phyloP scores from a whole-genome alignment of 1,284 basidiomycete species.

The Hemileia vastatrix region DNA sequence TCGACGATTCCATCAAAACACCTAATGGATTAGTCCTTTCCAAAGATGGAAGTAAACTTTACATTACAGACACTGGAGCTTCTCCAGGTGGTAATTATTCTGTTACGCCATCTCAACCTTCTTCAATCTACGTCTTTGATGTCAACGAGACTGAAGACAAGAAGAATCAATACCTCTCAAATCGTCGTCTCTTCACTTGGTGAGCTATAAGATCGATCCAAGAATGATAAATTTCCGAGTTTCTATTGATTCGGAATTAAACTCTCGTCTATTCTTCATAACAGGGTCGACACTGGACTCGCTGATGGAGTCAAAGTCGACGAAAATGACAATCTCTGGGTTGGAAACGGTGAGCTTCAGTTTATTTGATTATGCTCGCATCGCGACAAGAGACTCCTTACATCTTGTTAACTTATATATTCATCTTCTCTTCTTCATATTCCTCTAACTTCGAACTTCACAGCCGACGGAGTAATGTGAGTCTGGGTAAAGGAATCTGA shows the following conservation, averaged over 20 bases:
- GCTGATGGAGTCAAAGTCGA: no score
- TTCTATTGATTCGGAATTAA: background rate
- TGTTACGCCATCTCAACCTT: background rate
- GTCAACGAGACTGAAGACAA: conserved; percentile 55
- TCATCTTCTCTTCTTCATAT: conserved; percentile 6
- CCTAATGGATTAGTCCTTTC: conserved; percentile 62
- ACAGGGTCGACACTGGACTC: no score
- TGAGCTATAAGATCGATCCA: background rate
- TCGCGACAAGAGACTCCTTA: no score
- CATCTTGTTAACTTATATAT: no score
- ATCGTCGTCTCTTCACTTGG: conserved; percentile 64
- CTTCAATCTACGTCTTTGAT: conserved; percentile 58
- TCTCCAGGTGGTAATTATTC: conserved; percentile 38
- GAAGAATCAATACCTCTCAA: conserved; percentile 52
- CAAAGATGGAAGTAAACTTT: conserved; percentile 57
- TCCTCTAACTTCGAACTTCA: background rate
- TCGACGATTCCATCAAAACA: conserved; percentile 57
- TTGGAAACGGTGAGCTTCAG: no score
- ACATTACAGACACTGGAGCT: conserved; percentile 52
- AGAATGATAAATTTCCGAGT: no score
- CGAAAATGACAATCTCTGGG: no score
- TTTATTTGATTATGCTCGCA: no score
- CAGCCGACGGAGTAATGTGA: conserved; percentile 52
- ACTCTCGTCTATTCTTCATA: no score
- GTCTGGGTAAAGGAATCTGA: conserved; percentile 63